Evolutionary conservation across 495 filamentous ascomycete genomes (phyloP).

Genomic region (Jackrogersella multiformis): DNA sequence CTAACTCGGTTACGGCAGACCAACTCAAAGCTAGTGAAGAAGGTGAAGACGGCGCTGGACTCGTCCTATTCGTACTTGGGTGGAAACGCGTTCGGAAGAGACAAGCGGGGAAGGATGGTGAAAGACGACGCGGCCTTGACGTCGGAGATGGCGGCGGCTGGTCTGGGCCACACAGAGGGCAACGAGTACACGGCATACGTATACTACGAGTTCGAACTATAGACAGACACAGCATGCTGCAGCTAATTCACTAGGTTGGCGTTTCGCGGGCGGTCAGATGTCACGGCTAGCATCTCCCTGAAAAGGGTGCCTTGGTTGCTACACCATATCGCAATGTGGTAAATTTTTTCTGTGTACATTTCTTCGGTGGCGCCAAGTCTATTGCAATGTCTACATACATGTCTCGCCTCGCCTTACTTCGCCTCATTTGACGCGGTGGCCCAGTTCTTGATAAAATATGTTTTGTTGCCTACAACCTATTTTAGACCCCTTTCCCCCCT

Average conservation of each 20-base stretch:
- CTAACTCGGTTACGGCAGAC: constrained; percentile 66
- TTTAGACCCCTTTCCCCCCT: constrained; percentile 15
- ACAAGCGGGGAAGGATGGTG: constrained; percentile 90
- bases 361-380: constrained; percentile 17
- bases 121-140: constrained; percentile 82
- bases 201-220: constrained; percentile 87
- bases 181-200: constrained; percentile 95
- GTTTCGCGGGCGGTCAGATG: constrained; percentile 28
- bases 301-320: constrained; percentile 27
- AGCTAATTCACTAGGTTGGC: constrained; percentile 32
- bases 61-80: constrained; percentile 88
- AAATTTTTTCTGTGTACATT: constrained; percentile 29
- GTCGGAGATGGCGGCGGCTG: constrained; percentile 79
- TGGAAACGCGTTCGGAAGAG: constrained; percentile 91
- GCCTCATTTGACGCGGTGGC: background rate
- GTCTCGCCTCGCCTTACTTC: constrained; percentile 4
- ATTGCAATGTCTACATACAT: background rate
- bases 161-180: constrained; percentile 64
- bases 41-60: constrained; percentile 83
- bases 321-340: constrained; percentile 11
- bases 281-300: constrained; percentile 29
- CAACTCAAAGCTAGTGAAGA: constrained; percentile 80
- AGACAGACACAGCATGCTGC: constrained; percentile 24
- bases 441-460: constrained; percentile 1
- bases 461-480: background rate